Conservation (phyloP, 805 yeast species). For the Monosporozyma aerobia region DNA sequence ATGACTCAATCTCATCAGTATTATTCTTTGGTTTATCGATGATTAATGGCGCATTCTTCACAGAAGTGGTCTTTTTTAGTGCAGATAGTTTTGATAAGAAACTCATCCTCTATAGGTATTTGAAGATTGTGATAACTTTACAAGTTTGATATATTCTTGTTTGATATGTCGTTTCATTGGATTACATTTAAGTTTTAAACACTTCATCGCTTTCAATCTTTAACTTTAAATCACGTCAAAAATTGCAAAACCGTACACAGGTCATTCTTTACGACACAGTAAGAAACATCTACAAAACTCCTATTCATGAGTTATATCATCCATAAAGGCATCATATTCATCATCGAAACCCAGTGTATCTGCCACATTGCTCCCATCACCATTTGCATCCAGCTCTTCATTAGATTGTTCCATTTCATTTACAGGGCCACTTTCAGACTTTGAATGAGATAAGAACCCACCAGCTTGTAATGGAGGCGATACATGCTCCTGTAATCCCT, state of each 20-base stretch:
- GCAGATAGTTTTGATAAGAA: constrained; percentile 25
- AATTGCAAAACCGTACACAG: not conserved
- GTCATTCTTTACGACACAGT: constrained; percentile 1
- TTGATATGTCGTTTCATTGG: not conserved
- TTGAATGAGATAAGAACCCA: not conserved
- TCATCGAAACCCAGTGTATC: constrained; percentile 8
- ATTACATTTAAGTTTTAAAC: not conserved
- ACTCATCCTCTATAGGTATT: constrained; percentile 17
- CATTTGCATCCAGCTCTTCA: not conserved
- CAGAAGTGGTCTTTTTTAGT: constrained; percentile 16
- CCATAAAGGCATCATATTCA: constrained; percentile 28
- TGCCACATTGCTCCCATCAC: not conserved
- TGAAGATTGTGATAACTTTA: not conserved
- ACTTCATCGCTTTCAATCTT: not conserved
- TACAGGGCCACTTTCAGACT: not conserved
- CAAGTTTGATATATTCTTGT: too few relatives aligned
- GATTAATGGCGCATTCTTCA: not conserved
- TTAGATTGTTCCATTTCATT: not conserved
- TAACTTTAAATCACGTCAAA: not conserved
- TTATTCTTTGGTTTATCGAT: not conserved
- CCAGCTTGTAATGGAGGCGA: constrained; percentile 1
- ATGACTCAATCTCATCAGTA: constrained; percentile 1
- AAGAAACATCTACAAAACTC: constrained; percentile 7
- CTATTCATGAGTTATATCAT: constrained; percentile 11
- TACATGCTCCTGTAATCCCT: constrained; percentile 3